Conservation (phyloP, 2,329 filamentous ascomycete species). For the Xylaria sp. region DNA sequence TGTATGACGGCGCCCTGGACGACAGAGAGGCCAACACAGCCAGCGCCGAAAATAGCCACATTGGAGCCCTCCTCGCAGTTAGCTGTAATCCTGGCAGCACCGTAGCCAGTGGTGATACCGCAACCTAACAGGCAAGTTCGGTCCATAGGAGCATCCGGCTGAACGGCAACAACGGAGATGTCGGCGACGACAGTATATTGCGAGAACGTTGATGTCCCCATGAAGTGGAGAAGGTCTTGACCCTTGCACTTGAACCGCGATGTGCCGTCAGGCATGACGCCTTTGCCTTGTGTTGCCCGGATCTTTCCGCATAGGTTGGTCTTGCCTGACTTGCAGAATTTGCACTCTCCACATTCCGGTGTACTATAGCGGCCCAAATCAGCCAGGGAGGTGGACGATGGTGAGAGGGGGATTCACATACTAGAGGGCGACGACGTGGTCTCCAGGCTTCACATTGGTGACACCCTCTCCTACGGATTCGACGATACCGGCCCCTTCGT, state of each 20-base stretch:
- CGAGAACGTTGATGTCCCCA: constrained; percentile 98
- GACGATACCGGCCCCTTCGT: constrained; percentile 91
- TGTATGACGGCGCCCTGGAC: constrained; percentile 93
- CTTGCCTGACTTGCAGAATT: constrained; percentile 99
- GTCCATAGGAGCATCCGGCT: constrained; percentile 92
- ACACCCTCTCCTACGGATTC: constrained; percentile 96
- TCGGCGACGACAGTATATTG: constrained; percentile 99
- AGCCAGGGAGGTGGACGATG: constrained; percentile 24
- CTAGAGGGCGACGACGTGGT: constrained; percentile 92
- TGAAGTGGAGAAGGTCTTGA: constrained; percentile 96
- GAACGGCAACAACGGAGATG: constrained; percentile 96
- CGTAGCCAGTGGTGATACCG: constrained; percentile 98
- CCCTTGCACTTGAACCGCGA: constrained; percentile 95
- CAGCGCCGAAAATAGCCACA: constrained; percentile 92
- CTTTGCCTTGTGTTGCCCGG: constrained; percentile 92
- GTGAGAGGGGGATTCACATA: constrained; percentile 52
- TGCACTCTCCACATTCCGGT: constrained; percentile 96
- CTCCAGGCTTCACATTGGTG: constrained; percentile 91
- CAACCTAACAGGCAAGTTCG: constrained; percentile 95
- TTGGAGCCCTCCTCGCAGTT: constrained; percentile 90
- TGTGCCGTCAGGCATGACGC: constrained; percentile 97
- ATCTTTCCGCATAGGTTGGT: constrained; percentile 99
- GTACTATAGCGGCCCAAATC: constrained; percentile 68
- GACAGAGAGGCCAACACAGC: constrained; percentile 94
- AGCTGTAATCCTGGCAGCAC: constrained; percentile 92